A percentile compares a stretch with the other conserved stretches of the same genome.
phyloP scores from a whole-genome alignment of 2,329 filamentous ascomycete species.

The Thielaviopsis cerberus region DNA sequence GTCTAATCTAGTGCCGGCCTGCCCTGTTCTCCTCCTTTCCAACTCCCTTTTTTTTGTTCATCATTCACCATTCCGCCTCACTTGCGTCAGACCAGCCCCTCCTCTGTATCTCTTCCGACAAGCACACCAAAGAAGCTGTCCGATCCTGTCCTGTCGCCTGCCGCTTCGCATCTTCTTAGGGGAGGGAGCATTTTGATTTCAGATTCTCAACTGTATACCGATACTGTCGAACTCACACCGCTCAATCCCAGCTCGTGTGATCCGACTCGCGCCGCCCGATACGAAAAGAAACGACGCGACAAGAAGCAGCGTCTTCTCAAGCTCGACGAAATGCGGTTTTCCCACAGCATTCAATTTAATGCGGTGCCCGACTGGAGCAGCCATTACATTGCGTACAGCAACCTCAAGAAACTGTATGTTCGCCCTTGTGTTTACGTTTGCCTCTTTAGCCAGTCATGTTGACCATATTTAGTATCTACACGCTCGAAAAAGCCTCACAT shows the following conservation, averaged over 20 bases:
- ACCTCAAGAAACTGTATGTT: constrained; percentile 87
- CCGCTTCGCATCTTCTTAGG: constrained; percentile 7
- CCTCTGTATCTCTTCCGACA: constrained; percentile 17
- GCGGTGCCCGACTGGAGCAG: constrained; percentile 98
- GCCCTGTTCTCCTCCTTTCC: not conserved
- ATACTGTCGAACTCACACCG: constrained; percentile 25
- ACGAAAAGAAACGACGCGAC: constrained; percentile 30
- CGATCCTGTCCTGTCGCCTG: constrained; percentile 2
- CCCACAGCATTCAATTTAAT: constrained; percentile 97
- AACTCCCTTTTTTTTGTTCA: not conserved
- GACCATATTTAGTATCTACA: constrained; percentile 53
- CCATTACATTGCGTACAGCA: constrained; percentile 95
- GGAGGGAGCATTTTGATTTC: constrained; percentile 7
- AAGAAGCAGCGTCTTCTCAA: constrained; percentile 55
- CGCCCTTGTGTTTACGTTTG: not conserved
- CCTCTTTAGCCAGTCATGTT: not conserved
- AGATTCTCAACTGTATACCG: constrained; percentile 5
- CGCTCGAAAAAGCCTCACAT: constrained; percentile 59
- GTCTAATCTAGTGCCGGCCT: not conserved
- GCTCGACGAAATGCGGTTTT: constrained; percentile 95
- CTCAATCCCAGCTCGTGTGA: constrained; percentile 15
- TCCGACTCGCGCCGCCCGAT: constrained; percentile 18
- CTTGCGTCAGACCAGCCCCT: constrained; percentile 20
- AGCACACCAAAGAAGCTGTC: constrained; percentile 2
- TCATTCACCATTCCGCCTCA: constrained; percentile 21